Conservation (phyloP, 1,284 basidiomycete genomes). For the Inonotus hispidus region DNA sequence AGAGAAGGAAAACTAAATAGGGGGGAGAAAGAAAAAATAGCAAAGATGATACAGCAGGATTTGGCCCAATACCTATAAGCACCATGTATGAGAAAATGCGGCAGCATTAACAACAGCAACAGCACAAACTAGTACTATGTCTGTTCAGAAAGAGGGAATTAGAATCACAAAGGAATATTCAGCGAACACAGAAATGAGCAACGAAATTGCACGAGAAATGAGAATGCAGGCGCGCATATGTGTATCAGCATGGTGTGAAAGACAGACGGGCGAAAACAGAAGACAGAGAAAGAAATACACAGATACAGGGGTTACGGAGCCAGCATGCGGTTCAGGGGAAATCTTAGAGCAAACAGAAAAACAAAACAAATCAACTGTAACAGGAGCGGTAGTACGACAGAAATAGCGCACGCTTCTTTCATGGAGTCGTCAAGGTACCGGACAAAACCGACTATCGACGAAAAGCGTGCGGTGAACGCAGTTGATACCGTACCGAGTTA, state of each 20-base stretch:
- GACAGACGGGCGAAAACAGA: not conserved
- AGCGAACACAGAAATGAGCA: not conserved
- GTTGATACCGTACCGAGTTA: conserved; percentile 22
- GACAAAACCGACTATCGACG: not conserved
- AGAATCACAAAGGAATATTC: not conserved
- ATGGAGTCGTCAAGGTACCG: not conserved
- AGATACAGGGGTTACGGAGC: not conserved
- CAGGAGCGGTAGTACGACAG: not conserved
- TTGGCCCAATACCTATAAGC: not conserved
- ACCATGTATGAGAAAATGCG: not conserved
- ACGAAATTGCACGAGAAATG: conserved; percentile 1
- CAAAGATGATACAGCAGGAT: conserved; percentile 5
- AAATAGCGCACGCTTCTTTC: not conserved
- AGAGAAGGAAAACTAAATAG: not conserved
- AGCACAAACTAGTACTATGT: not conserved
- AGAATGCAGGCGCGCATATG: not conserved
- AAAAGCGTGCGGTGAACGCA: not conserved
- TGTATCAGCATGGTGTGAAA: conserved; percentile 1
- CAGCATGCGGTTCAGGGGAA: not conserved
- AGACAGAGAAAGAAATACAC: not conserved
- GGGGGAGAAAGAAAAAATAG: not conserved
- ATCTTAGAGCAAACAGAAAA: not conserved
- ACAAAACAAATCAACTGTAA: not conserved
- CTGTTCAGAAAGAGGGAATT: not conserved
- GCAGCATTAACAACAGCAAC: not conserved